These are phyloP conservation scores for Chlorella sorokiniana DNA, from an alignment of 139 green algal genomes.

Conservation along the genomic window DNA sequence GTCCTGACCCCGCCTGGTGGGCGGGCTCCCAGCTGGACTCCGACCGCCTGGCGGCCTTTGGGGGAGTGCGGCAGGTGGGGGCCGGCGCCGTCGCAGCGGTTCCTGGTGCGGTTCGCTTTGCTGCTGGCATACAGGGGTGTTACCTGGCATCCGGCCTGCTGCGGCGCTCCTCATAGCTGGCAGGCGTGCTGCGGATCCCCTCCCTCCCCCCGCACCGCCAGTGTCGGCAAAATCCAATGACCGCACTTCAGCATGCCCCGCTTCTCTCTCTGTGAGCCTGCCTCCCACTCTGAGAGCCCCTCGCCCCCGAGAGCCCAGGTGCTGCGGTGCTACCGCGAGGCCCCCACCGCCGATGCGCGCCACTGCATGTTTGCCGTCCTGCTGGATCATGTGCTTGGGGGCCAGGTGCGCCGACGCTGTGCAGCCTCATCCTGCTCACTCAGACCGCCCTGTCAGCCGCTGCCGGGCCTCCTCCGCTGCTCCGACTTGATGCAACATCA, in stretches of 20 bases:
- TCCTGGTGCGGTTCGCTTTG: too few relatives aligned
- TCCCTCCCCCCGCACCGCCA: too few relatives aligned
- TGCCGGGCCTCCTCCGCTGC: neutral
- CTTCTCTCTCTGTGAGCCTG: too few relatives aligned
- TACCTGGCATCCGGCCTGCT: too few relatives aligned
- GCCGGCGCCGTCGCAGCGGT: too few relatives aligned
- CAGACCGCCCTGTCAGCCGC: too few relatives aligned
- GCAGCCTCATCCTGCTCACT: too few relatives aligned
- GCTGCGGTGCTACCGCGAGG: constrained; percentile 34
- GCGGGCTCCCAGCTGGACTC: constrained; percentile 28
- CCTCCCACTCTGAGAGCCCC: neutral
- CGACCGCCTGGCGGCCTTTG: constrained; percentile 44
- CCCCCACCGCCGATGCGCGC: constrained; percentile 19
- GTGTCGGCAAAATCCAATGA: too few relatives aligned
- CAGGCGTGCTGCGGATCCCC: too few relatives aligned
- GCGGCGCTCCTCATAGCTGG: too few relatives aligned
- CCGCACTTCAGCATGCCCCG: too few relatives aligned
- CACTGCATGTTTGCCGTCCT: constrained; percentile 37
- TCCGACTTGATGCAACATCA: neutral
- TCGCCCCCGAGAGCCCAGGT: constrained; percentile 22
- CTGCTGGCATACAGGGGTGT: too few relatives aligned
- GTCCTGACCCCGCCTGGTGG: constrained; percentile 13
- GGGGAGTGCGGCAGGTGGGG: constrained; percentile 44
- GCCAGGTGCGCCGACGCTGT: constrained; percentile 4
- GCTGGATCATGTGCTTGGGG: constrained; percentile 25